Base-by-base conservation (phyloP, 495 filamentous ascomycete genomes). In the Neurospora sp. region DNA sequence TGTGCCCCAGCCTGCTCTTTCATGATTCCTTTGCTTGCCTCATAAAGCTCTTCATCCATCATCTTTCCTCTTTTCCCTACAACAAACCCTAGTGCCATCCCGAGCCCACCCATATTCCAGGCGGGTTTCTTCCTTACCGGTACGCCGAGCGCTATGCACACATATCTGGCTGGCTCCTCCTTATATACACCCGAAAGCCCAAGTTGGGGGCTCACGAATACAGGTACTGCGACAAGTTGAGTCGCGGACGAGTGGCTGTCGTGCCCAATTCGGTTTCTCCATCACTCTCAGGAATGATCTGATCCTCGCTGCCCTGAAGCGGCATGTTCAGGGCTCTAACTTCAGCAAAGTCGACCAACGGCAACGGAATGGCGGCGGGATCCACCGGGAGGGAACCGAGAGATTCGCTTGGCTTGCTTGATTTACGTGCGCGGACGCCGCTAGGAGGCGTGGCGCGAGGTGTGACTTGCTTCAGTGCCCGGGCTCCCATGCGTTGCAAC, bases 241-340 rank as follows among this genome's bases (percentile, higher is more conserved):
- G 77, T 23, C 81, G 73, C 40, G 80, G 72, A 20, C 39, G 76
- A 2, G 78, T 37, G 9, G 31, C 40, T 1, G 72, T 54, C 59
- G 20, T 76, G 12, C 35, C 79, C 42, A 85, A 83, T 1, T 89
- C 85, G 10, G 79, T 78, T 72, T 90, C 89, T 11, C 84, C 90
- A 44, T 93, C 90, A 75, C 91, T 93, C 70, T 91, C 86, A 0
- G 91, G 91, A 4, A 92, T 80, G 20, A 96, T 86, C 62, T 90
- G 80, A 76, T 96, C 93, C 78, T 96, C 93, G 77, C 93, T 95
- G 1, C 93, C 92, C 69, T 66, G 54, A 35, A 87, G 82, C 12
- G 76, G 72, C 73, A 39, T 72, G 70, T 81, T 81, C 42, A 83
- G 69, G 31, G 82, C 79, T 74, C 81, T 81, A 11, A 85, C 78